Evolutionary conservation across 202 grass and related monocot genomes (phyloP), one percentile per base, ranked within the genome.

Genomic region (Panicum hallii): DNA sequence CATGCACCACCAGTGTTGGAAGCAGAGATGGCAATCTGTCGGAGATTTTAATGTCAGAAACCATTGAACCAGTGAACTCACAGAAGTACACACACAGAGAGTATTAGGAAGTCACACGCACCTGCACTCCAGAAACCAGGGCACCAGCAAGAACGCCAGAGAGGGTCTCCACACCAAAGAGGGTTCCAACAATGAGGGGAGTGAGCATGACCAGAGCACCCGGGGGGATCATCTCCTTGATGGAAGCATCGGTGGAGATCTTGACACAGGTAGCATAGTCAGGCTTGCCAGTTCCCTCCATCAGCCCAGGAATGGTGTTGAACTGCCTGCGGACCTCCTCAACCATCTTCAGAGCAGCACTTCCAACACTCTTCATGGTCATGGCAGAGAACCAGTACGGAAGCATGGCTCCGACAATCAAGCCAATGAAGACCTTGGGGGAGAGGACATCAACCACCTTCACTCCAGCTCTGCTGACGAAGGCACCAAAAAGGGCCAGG

Each of bases 351-450:
- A 97, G 86, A 66, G 95, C 95, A 44, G 95, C 92, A 52, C 84
- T 93, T 66, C 95, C 92, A 30, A 97, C 95, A 86, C 95, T 97
- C 86, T 97, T 97, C 95, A 97, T 94, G 54, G 92, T 94, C 94
- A 97, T 97, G 52, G 94, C 94, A 81, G 94, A 94, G 90, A 94
- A 97, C 94, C 94, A 94, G 90, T 97, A 97, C 0, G 95, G 95
- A 75, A 97, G 95, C 95, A 97, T 97, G 74, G 95, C 95, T 69
- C 95, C 95, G 20, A 97, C 92, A 47, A 97, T 68, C 69, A 97
- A 80, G 28, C 95, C 95, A 82, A 97, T 93, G 84, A 97, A 97
- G 19, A 97, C 95, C 87, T 94, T 97, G 4, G 95, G 95, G 28
- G 92, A 94, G n/a, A 97, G 92, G 72, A 94, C 95, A 84, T 97